Evolutionary conservation across 805 yeast species (phyloP).

Genomic region (Blastobotrys parvus): DNA sequence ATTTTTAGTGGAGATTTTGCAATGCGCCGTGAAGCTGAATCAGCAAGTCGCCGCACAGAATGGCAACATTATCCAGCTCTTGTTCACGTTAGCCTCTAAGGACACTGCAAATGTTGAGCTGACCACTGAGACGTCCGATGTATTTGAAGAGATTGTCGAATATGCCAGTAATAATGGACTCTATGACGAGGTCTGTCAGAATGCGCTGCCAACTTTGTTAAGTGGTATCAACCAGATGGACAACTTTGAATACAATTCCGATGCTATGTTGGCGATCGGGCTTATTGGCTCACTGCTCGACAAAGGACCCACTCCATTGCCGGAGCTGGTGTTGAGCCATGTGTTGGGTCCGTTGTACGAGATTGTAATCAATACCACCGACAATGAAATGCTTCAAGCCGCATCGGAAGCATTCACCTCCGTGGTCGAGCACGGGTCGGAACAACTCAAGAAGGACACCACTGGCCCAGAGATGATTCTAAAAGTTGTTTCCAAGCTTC

Average conservation of each 20-base stretch:
- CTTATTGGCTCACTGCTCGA: slow-evolving; percentile 25
- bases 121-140: slow-evolving; percentile 58
- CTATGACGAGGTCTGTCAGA: slow-evolving; percentile 41
- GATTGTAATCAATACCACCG: slow-evolving; percentile 45
- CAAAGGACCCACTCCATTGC: slow-evolving; percentile 19
- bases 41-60: slow-evolving; percentile 26
- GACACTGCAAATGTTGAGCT: slow-evolving; percentile 71
- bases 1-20: slow-evolving; percentile 60
- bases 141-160: slow-evolving; percentile 51
- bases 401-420: slow-evolving; percentile 68
- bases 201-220: slow-evolving; percentile 42
- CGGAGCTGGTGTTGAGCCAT: slow-evolving; percentile 15
- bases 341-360: slow-evolving; percentile 35
- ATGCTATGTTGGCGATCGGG: slow-evolving; percentile 50
- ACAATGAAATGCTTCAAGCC: slow-evolving; percentile 68
- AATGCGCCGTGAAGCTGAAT: slow-evolving; percentile 46
- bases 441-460: slow-evolving; percentile 23
- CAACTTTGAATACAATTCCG: slow-evolving; percentile 49
- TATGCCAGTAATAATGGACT: slow-evolving; percentile 34
- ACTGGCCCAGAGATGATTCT: slow-evolving; percentile 52
- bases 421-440: slow-evolving; percentile 38
- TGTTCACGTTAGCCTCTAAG: slow-evolving; percentile 57
- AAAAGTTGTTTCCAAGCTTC: slow-evolving; percentile 54
- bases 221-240: slow-evolving; percentile 27
- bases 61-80: slow-evolving; percentile 40